These are phyloP conservation scores for Vitis hybrid DNA, from an alignment of 177 flowering plant genomes.

Conservation along the genomic window DNA sequence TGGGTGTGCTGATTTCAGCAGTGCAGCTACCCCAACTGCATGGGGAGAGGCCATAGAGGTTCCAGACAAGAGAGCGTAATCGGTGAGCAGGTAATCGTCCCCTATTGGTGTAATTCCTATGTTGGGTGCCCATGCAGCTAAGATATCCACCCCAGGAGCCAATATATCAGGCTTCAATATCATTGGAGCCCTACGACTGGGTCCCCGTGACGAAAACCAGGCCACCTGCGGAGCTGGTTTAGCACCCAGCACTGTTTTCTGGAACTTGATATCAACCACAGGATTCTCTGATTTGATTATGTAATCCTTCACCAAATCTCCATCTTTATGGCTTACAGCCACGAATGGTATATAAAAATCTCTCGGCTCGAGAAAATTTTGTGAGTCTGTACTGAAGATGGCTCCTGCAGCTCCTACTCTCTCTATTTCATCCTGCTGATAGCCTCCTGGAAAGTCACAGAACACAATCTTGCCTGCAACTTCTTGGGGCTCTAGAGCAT, in stretches of 20 bases:
- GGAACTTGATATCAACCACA: conserved; percentile 22
- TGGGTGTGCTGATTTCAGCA: conserved; percentile 30
- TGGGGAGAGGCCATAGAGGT: conserved; percentile 44
- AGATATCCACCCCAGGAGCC: conserved; percentile 33
- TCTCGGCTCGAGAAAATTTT: neutral
- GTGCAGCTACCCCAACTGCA: conserved; percentile 32
- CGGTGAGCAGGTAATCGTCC: conserved; percentile 23
- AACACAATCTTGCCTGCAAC: conserved; percentile 38
- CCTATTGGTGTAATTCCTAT: conserved; percentile 5
- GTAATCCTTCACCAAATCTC: conserved; percentile 22
- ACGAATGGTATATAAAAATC: conserved; percentile 31
- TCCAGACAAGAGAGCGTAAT: conserved; percentile 30
- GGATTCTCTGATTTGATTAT: neutral
- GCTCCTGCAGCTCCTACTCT: conserved; percentile 28
- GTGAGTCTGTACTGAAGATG: conserved; percentile 20
- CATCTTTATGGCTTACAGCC: conserved; percentile 18
- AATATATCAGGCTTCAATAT: conserved; percentile 36
- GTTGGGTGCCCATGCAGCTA: conserved; percentile 37
- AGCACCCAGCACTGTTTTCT: conserved; percentile 24
- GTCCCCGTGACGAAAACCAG: conserved; percentile 36
- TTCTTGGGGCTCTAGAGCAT: conserved; percentile 25
- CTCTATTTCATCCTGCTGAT: neutral
- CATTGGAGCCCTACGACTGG: conserved; percentile 22
- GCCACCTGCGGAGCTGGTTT: conserved; percentile 41
- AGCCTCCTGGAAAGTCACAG: conserved; percentile 16